Conservation (phyloP, 2,329 filamentous ascomycete species). For the Ceratocystis destructans region DNA sequence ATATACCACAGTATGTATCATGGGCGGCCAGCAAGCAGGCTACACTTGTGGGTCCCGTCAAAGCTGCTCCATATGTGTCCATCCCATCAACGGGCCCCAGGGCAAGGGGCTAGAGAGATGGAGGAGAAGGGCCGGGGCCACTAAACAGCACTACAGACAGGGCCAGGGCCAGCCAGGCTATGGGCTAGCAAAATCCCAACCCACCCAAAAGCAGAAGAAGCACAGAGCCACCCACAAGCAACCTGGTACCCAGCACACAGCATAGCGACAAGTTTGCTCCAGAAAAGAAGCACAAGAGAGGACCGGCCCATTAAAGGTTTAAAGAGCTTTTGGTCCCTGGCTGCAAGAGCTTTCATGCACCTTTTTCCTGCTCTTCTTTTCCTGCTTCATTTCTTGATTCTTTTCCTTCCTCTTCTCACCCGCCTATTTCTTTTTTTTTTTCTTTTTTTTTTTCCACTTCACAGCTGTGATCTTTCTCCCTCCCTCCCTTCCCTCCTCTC, state of each 20-base stretch:
- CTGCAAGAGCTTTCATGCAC: neutral
- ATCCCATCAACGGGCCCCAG: no score
- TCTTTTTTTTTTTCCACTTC: neutral
- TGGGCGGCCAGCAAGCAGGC: no score
- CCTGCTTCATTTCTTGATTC: slow-evolving; percentile 10
- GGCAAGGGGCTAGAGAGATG: no score
- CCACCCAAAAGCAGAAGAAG: no score
- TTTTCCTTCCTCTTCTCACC: neutral
- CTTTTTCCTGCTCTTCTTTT: slow-evolving; percentile 11
- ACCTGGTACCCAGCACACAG: neutral
- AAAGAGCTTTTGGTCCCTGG: slow-evolving; percentile 8
- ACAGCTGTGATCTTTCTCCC: neutral
- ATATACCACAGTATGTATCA: no score
- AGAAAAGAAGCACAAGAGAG: neutral
- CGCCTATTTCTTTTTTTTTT: neutral
- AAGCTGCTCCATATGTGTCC: no score
- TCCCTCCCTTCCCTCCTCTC: neutral
- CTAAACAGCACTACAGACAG: no score
- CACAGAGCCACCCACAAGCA: no score
- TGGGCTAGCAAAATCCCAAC: no score
- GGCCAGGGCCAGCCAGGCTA: no score
- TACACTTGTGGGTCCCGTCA: no score
- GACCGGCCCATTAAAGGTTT: neutral
- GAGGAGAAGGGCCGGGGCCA: no score
- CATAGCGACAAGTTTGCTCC: neutral